phyloP scores from a whole-genome alignment of 2,329 filamentous ascomycete genomes.

The Hypomyces rosellus region DNA sequence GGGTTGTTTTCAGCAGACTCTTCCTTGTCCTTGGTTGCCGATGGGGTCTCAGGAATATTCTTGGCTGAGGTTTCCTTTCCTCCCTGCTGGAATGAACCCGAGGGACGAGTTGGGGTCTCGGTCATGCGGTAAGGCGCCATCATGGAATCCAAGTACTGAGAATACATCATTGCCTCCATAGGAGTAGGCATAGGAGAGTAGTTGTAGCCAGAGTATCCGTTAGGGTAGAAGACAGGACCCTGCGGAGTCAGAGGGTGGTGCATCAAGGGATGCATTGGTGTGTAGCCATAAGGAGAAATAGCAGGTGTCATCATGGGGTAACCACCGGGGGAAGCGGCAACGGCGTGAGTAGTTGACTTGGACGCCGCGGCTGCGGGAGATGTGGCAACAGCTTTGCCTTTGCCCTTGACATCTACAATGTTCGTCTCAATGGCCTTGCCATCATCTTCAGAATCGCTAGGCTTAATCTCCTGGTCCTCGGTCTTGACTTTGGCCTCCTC shows the following conservation, averaged over 20 bases:
- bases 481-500: no score
- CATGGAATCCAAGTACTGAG: conserved; percentile 16
- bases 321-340: neutral
- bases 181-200: conserved; percentile 4
- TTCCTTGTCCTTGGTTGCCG: neutral
- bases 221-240: neutral
- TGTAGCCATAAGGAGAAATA: neutral
- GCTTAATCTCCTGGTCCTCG: neutral
- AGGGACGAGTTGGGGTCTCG: conserved; percentile 5
- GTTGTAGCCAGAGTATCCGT: conserved; percentile 7
- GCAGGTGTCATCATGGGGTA: conserved; percentile 8
- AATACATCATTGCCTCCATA: conserved; percentile 7
- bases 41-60: neutral
- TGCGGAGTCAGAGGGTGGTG: neutral
- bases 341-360: neutral
- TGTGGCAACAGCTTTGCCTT: neutral
- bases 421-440: neutral
- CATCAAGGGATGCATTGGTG: neutral
- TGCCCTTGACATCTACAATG: neutral
- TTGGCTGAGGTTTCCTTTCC: neutral
- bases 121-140: conserved; percentile 13
- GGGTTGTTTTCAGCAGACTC: no score
- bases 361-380: neutral
- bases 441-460: neutral
- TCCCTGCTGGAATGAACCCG: neutral